phyloP scores from a whole-genome alignment of 495 filamentous ascomycete genomes.

The Aspergillus wentii region DNA sequence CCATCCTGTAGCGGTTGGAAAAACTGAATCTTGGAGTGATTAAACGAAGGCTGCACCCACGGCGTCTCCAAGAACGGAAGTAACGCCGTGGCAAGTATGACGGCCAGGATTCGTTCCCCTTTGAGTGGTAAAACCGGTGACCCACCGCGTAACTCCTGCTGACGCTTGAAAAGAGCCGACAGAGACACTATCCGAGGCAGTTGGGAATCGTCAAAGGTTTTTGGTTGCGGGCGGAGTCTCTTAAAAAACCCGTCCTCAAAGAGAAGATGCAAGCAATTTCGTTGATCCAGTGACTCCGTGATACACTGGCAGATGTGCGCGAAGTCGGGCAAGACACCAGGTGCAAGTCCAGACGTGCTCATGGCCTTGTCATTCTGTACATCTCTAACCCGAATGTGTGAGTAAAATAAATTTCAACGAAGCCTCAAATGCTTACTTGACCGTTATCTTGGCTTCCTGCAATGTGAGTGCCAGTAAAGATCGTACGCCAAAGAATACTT shows the following conservation, averaged over 20 bases:
- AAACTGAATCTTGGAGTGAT: conserved; percentile 29
- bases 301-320: conserved; percentile 21
- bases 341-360: conserved; percentile 10
- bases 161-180: conserved; percentile 21
- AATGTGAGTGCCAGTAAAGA: conserved; percentile 16
- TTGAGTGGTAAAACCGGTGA: conserved; percentile 19
- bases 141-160: conserved; percentile 21
- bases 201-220: conserved; percentile 18
- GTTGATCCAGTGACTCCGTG: conserved; percentile 20
- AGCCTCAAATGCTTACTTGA: conserved; percentile 20
- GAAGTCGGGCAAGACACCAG: conserved; percentile 12
- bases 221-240: conserved; percentile 23
- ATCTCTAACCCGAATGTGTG: conserved; percentile 14
- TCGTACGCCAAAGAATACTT: conserved; percentile 25
- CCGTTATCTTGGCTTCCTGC: conserved; percentile 25
- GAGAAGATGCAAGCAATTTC: conserved; percentile 21
- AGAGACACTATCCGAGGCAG: conserved; percentile 20
- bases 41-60: conserved; percentile 27
- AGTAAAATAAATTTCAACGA: conserved; percentile 9
- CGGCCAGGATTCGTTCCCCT: conserved; percentile 23
- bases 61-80: conserved; percentile 27
- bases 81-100: conserved; percentile 21
- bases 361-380: conserved; percentile 9
- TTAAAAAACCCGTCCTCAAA: conserved; percentile 20
- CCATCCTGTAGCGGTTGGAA: conserved; percentile 19